A percentile compares a stretch with the other conserved stretches of the same genome.
These are phyloP conservation scores for Fraxinus platypoda DNA, from an alignment of 305 asterid genomes.

Conservation along the genomic window DNA sequence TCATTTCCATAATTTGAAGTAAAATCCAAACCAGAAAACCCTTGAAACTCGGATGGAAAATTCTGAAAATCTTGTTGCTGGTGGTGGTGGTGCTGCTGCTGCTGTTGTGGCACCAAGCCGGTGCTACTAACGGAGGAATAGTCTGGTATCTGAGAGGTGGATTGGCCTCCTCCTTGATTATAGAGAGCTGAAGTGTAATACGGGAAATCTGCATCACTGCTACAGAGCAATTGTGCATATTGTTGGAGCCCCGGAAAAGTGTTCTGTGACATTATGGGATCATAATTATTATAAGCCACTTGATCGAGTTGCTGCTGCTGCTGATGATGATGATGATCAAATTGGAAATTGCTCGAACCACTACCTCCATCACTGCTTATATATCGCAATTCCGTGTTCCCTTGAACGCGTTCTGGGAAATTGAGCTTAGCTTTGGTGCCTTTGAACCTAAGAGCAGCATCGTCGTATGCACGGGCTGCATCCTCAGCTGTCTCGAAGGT, in stretches of 20 bases:
- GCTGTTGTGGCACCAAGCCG: neutral
- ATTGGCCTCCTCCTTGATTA: neutral
- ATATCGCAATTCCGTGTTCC: slow-evolving; percentile 32
- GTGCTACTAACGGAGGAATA: neutral
- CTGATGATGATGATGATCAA: neutral
- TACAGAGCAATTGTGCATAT: slow-evolving; percentile 62
- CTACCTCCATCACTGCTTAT: neutral
- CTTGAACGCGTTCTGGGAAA: slow-evolving; percentile 71
- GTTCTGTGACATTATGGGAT: slow-evolving; percentile 29
- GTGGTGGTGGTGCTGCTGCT: neutral
- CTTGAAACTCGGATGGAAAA: slow-evolving; percentile 18
- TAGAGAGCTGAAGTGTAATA: slow-evolving; percentile 48
- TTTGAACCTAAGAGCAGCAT: slow-evolving; percentile 77
- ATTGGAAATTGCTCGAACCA: neutral
- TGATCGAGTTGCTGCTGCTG: neutral
- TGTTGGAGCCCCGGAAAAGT: slow-evolving; percentile 63
- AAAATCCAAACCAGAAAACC: slow-evolving; percentile 30
- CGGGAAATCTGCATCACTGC: slow-evolving; percentile 60
- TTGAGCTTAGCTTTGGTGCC: slow-evolving; percentile 87
- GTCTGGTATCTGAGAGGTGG: slow-evolving; percentile 1
- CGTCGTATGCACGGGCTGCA: slow-evolving; percentile 89
- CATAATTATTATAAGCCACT: neutral
- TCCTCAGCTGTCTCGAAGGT: slow-evolving; percentile 86
- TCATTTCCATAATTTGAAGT: slow-evolving; percentile 29
- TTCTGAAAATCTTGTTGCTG: slow-evolving; percentile 8